These are phyloP conservation scores for Umbelopsis sp. DNA, from an alignment of 192 early-diverging fungal genomes.

Conservation along the genomic window DNA sequence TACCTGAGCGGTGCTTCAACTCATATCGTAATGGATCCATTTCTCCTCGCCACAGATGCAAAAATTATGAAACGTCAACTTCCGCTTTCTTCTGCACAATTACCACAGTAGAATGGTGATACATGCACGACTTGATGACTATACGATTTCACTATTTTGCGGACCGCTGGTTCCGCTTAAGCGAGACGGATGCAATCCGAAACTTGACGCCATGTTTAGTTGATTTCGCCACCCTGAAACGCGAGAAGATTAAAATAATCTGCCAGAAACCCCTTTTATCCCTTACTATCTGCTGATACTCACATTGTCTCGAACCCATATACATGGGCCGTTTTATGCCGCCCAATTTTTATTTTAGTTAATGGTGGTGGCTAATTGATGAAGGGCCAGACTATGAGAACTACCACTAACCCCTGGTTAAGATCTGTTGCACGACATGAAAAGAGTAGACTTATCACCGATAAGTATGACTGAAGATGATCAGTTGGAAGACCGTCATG, in stretches of 20 bases:
- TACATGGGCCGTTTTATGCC: neutral
- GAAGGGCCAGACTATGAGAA: no score
- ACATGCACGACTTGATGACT: no score
- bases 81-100: no score
- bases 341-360: neutral
- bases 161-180: neutral
- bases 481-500: constrained; percentile 13
- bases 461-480: neutral
- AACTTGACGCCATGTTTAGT: constrained; percentile 15
- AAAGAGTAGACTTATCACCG: neutral
- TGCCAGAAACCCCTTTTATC: neutral
- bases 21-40: no score
- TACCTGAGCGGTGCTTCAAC: constrained; percentile 17
- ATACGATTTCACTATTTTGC: neutral
- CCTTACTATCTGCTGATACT: neutral
- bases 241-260: neutral
- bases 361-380: no score
- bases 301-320: neutral
- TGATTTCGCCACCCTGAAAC: constrained; percentile 19
- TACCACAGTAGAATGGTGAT: no score
- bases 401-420: neutral
- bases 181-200: constrained; percentile 1
- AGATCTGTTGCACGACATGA: constrained; percentile 2
- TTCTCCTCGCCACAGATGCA: no score
- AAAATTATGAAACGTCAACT: no score